Base-by-base conservation (phyloP, 306 rosid species). In the Arachis hypogaea region DNA sequence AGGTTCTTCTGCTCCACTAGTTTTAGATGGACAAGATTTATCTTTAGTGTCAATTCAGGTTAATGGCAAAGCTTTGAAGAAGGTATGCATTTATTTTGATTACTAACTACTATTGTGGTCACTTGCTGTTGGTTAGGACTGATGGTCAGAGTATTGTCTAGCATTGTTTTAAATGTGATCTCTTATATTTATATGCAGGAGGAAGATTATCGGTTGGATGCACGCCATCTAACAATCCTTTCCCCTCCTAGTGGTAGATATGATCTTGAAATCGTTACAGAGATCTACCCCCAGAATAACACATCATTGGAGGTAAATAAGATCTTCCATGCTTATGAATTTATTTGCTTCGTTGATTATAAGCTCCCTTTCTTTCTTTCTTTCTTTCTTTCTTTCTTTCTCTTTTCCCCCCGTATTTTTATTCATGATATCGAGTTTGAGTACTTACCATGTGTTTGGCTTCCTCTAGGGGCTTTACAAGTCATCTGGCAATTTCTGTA, bases 401-500 rank as follows among this genome's bases (percentile, higher is more conserved):
- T 33, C 1, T 22, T 22, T 22, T 22, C 1, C 1, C 1, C 28
- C 28, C 28, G 28, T 22, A 22, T 51, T 44, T 42, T 9, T 74
- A 55, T n/a, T 70, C 51, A 60, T 30, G 78, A 7, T 38, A 22
- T 60, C 9, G 63, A 18, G 70, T 42, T 29, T 67, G 56, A 43
- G 56, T 28, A 33, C 59, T 76, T 52, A 83, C 56, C 22, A 7
- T 73, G 67, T 59, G 50, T 78, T 75, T 83, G 69, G 47, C 84
- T 78, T 78, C 66, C 67, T 85, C 68, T 55, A 94, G 97, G 98
- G 99, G 12, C 98, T 94, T 59, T 94, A 88, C 82, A 92, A 85
- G 82, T 84, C 99, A 72, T 88, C 99, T 72, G 96, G 96, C 68
- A 94, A 90, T 85, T 92, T 94, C 88, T 94, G 96, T 75, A 94